phyloP scores from a whole-genome alignment of 2,329 filamentous ascomycete species.

The Cordyceps fumosorosea region DNA sequence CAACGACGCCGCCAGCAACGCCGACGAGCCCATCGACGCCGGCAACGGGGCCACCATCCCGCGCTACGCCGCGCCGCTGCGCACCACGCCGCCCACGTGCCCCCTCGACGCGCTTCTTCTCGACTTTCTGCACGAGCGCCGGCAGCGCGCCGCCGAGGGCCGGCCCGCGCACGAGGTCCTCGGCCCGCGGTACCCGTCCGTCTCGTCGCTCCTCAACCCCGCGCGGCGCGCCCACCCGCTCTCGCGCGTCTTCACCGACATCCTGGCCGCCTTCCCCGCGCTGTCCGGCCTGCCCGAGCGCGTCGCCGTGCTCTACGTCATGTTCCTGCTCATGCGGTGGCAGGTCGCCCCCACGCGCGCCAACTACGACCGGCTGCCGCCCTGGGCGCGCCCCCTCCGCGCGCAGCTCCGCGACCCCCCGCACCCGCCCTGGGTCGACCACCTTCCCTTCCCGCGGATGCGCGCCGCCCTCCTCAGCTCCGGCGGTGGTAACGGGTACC shows the following conservation, averaged over 20 bases:
- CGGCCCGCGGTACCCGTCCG: constrained; percentile 72
- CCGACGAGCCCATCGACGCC: constrained; percentile 8
- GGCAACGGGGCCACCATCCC: constrained; percentile 5
- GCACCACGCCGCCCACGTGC: constrained; percentile 63
- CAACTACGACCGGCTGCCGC: constrained; percentile 71
- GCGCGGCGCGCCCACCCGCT: constrained; percentile 65
- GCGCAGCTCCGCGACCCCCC: constrained; percentile 54
- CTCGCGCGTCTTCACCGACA: constrained; percentile 79
- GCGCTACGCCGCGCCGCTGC: constrained; percentile 34
- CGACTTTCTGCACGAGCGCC: constrained; percentile 67
- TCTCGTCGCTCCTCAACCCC: constrained; percentile 71
- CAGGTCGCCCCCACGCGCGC: constrained; percentile 71
- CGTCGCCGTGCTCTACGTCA: constrained; percentile 73
- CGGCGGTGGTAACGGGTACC: constrained; percentile 34
- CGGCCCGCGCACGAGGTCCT: constrained; percentile 58
- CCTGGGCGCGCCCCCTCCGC: constrained; percentile 61
- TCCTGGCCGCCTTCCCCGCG: constrained; percentile 75
- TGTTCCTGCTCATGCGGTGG: constrained; percentile 86
- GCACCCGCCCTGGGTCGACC: constrained; percentile 78
- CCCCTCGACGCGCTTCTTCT: constrained; percentile 73
- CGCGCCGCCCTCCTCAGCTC: constrained; percentile 57
- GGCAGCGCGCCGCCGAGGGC: constrained; percentile 59
- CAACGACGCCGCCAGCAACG: background rate
- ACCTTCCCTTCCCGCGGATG: constrained; percentile 73
- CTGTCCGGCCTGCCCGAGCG: constrained; percentile 74